phyloP scores from a whole-genome alignment of 1,284 basidiomycete species.

The Cutaneotrichosporon cavernicola region DNA sequence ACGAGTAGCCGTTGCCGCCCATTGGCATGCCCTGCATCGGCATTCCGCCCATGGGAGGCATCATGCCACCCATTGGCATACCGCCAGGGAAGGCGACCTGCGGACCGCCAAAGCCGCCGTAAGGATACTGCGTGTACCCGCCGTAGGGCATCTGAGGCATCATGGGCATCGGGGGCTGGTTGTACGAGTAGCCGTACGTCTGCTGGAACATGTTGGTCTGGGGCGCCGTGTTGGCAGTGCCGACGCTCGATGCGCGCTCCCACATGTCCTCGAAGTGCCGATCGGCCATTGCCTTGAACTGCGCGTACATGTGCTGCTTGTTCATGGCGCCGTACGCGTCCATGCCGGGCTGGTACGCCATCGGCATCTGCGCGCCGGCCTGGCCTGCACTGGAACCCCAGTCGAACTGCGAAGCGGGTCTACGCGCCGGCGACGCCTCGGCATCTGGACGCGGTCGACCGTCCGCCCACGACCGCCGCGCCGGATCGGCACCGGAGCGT shows the following conservation, averaged over 20 bases:
- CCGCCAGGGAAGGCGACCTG: constrained; percentile 14
- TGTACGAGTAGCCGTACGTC: constrained; percentile 27
- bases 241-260: constrained; percentile 43
- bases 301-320: constrained; percentile 46
- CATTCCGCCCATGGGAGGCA: constrained; percentile 9
- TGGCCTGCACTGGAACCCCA: constrained; percentile 1
- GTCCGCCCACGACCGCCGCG: constrained; percentile 24
- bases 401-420: constrained; percentile 16
- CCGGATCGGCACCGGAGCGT: constrained; percentile 19
- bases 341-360: constrained; percentile 4
- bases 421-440: constrained; percentile 5
- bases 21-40: constrained; percentile 16
- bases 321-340: constrained; percentile 7
- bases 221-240: constrained; percentile 24
- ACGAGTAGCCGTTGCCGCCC: constrained; percentile 28
- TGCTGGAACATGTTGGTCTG: constrained; percentile 17
- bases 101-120: constrained; percentile 12
- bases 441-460: constrained; percentile 11
- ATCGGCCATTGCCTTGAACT: constrained; percentile 46
- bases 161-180: constrained; percentile 13
- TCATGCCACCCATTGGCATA: constrained; percentile 11
- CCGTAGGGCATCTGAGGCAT: constrained; percentile 10
- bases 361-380: neutral
- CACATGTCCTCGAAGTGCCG: constrained; percentile 48
- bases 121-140: constrained; percentile 8